phyloP scores from a whole-genome alignment of 805 yeast species.

The Ogataea salicorniae region DNA sequence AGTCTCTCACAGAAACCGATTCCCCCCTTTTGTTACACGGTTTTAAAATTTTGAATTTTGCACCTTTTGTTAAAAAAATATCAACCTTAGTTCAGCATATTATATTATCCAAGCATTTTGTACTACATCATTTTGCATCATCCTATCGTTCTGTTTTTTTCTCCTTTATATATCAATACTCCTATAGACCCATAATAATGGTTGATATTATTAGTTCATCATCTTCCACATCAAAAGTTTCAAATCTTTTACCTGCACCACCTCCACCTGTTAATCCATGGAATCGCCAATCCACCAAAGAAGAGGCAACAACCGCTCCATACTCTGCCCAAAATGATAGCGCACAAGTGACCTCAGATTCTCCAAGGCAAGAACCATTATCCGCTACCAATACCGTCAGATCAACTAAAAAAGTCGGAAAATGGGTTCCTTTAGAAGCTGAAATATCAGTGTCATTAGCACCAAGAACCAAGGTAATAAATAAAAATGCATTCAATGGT shows the following conservation, averaged over 20 bases:
- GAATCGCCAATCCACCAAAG: slow-evolving; percentile 8
- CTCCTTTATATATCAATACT: no score
- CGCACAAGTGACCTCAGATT: neutral
- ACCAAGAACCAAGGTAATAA: neutral
- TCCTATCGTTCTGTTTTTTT: no score
- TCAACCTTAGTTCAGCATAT: no score
- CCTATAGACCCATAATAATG: neutral
- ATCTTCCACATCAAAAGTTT: slow-evolving; percentile 5
- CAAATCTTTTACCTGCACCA: slow-evolving; percentile 26
- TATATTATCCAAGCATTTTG: no score
- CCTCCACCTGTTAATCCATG: slow-evolving; percentile 26
- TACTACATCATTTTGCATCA: no score
- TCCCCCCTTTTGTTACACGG: no score
- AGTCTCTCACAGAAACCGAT: no score
- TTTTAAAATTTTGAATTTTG: no score
- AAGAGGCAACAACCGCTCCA: neutral
- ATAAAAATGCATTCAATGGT: slow-evolving; percentile 1
- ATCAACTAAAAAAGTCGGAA: slow-evolving; percentile 17
- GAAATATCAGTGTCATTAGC: slow-evolving; percentile 16
- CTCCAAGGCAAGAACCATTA: neutral
- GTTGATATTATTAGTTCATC: neutral
- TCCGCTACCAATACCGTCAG: neutral
- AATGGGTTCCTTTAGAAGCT: slow-evolving; percentile 24
- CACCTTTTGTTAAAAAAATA: no score
- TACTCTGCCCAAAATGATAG: neutral